Evolutionary conservation across 129 eudicot species (phyloP).

Genomic region (Arctium lappa): DNA sequence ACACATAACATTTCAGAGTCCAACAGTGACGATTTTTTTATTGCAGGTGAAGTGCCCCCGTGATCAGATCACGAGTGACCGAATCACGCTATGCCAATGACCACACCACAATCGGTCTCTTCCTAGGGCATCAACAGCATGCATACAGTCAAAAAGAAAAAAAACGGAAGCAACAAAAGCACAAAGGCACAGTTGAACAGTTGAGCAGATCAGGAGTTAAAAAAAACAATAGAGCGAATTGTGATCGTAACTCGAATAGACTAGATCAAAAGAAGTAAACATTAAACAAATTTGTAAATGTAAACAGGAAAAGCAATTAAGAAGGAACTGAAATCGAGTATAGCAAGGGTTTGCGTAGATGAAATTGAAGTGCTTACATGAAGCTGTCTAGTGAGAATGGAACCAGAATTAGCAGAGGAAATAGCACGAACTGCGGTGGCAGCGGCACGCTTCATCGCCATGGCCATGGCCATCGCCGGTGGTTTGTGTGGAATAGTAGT

Average conservation of each 20-base stretch:
- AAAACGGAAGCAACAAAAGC: neutral
- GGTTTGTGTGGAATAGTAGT: neutral
- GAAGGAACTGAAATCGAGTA: neutral
- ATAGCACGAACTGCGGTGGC: conserved; percentile 53
- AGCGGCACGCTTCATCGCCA: conserved; percentile 81
- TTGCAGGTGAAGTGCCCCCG: neutral
- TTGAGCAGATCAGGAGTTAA: neutral
- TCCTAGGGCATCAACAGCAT: conserved; percentile 9
- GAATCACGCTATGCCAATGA: neutral
- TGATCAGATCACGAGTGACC: neutral
- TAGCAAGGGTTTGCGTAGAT: neutral
- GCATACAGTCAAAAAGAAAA: neutral
- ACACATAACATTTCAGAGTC: neutral
- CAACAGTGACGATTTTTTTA: neutral
- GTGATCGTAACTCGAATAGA: neutral
- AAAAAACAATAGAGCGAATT: neutral
- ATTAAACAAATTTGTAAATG: neutral
- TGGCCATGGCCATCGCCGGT: conserved; percentile 23
- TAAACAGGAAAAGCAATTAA: neutral
- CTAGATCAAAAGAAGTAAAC: neutral
- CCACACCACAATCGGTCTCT: neutral
- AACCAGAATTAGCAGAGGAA: conserved; percentile 31
- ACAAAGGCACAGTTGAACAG: neutral
- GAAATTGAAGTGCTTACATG: conserved; percentile 45
- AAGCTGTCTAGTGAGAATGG: conserved; percentile 47